Evolutionary conservation across 352 stramenopile species (phyloP).

Genomic region (Phytopythium boreale): DNA sequence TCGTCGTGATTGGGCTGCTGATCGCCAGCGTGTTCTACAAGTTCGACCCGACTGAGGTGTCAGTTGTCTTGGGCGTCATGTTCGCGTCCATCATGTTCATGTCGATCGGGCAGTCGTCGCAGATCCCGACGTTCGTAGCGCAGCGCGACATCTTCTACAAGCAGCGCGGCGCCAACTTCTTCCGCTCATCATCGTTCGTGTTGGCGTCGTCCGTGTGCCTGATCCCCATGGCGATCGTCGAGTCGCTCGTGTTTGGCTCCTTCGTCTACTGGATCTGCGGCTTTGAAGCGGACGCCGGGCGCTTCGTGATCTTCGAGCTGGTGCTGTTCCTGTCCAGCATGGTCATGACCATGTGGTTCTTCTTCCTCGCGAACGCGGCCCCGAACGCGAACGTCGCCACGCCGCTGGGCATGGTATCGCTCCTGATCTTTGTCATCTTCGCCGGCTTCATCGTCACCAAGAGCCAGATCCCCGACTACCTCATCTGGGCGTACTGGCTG

Average conservation of each 20-base stretch:
- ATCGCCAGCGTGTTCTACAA: too few species aligned
- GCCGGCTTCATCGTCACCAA: conserved; percentile 30
- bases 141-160: conserved; percentile 71
- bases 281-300: conserved; percentile 11
- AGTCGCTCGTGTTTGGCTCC: conserved; percentile 70
- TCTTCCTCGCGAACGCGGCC: conserved; percentile 26
- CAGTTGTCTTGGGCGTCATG: conserved; percentile 63
- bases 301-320: conserved; percentile 36
- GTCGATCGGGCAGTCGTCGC: conserved; percentile 51
- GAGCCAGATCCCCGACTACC: conserved; percentile 30
- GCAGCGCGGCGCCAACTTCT: conserved; percentile 77
- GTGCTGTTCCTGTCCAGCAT: conserved; percentile 37
- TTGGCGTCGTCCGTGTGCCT: conserved; percentile 31
- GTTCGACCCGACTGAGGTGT: conserved; percentile 24
- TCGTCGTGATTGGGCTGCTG: too few species aligned
- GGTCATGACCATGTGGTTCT: conserved; percentile 34
- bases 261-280: conserved; percentile 86
- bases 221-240: conserved; percentile 31
- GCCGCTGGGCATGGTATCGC: conserved; percentile 27
- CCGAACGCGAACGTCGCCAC: conserved; percentile 31
- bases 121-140: conserved; percentile 65
- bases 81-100: conserved; percentile 72
- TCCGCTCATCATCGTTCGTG: conserved; percentile 62
- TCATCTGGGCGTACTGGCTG: conserved; percentile 28
- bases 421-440: conserved; percentile 42